Conservation (phyloP, 2,329 filamentous ascomycete genomes). For the Alternaria sp. region DNA sequence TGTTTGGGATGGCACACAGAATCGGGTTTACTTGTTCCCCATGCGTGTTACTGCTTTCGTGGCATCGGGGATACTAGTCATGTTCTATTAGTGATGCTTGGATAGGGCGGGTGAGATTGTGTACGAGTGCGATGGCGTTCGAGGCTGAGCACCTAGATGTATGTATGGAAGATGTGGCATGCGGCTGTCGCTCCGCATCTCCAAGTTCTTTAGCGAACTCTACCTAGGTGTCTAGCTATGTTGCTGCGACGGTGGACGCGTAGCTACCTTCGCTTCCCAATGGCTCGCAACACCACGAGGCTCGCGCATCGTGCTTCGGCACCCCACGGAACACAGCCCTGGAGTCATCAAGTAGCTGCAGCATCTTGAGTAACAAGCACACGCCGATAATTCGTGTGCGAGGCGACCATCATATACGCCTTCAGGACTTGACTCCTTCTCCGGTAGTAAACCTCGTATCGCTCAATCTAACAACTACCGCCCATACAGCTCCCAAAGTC, state of each 20-base stretch:
- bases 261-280: background rate
- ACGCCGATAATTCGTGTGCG: background rate
- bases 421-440: background rate
- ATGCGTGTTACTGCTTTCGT: background rate
- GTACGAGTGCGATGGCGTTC: background rate
- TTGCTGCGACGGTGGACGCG: background rate
- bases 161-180: background rate
- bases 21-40: constrained; percentile 5
- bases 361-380: background rate
- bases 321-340: background rate
- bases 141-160: background rate
- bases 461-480: background rate
- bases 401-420: background rate
- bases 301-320: background rate
- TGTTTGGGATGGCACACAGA: background rate
- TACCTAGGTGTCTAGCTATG: background rate
- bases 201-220: background rate
- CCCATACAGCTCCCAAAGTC: background rate
- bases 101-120: background rate
- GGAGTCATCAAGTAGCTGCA: background rate
- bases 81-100: background rate
- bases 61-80: too few species aligned
- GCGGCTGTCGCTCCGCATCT: background rate
- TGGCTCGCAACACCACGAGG: background rate
- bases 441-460: background rate